Evolutionary conservation across 2,329 filamentous ascomycete genomes (phyloP), one percentile per base, ranked within the genome.

Genomic region (Cordyceps farinosa): DNA sequence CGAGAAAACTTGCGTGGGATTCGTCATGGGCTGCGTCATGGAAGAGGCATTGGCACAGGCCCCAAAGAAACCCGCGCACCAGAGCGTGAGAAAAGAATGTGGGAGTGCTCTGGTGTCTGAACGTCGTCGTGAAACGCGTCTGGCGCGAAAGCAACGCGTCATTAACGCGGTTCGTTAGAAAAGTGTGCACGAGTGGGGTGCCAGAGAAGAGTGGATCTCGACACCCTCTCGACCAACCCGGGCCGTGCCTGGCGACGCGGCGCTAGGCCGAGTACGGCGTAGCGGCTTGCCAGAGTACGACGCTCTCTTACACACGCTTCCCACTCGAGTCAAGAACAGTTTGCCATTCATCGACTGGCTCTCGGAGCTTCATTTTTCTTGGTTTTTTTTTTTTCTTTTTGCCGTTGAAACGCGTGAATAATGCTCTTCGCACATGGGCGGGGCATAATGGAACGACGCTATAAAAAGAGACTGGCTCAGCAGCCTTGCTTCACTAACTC

Each of bases 131-230:
- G 52, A 63, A 47, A 57, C 61, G 53, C 61, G 61, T 36, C 61
- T 30, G 44, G 50, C 61, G 61, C 53, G 61, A 63, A 63, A 51
- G 15, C 32, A 56, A 63, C 61, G 53, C 61, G 61, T 63, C 44
- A 61, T 56, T 63, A 45, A 63, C 61, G 61, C 61, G 61, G 17
- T 29, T 36, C 11, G 50, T 45, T 36, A 32, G 13, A 11, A 54
- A n/a, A 17, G 27, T 45, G 22, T 42, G 48, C 50, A n/a, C 22
- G n/a, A 15, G 50, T 27, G 50, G 50, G 32, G 50, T 22, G 17
- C 5, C 17, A 8, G 27, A 61, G 58, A 62, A 55, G 22, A 62
- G 45, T 50, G 51, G 60, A 51, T 10, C 51, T 54, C 58, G 58
- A 54, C 58, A 61, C 58, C 58, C 34, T 45, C 40, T 45, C 13